Evolutionary conservation across 352 stramenopile species (phyloP).

Genomic region (Globisporangium sylvaticum): DNA sequence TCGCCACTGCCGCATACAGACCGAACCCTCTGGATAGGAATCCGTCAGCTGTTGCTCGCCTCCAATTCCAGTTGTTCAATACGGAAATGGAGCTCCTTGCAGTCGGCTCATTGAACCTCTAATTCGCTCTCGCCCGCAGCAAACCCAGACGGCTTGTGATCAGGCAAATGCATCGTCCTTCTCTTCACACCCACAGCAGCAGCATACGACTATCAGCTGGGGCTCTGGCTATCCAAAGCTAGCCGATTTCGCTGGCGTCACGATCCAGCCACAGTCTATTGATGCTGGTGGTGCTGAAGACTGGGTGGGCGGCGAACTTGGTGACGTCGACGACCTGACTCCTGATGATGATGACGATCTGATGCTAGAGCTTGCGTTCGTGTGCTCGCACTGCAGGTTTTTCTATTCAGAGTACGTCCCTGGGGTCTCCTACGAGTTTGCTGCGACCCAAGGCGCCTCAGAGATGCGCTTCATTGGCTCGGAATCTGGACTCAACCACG

Average conservation of each 20-base stretch:
- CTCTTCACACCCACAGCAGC: background rate
- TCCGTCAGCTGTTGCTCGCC: background rate
- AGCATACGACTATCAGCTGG: background rate
- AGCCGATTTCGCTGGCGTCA: background rate
- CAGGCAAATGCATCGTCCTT: background rate
- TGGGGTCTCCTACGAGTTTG: conserved; percentile 40
- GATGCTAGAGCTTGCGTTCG: conserved; percentile 22
- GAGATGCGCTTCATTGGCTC: conserved; percentile 22
- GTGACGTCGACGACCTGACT: background rate
- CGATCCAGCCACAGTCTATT: background rate
- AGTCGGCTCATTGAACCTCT: background rate
- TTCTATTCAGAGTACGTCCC: conserved; percentile 28
- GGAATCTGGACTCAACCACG: conserved; percentile 13
- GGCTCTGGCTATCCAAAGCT: background rate
- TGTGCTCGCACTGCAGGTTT: conserved; percentile 26
- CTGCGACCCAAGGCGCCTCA: conserved; percentile 18
- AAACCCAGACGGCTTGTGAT: conserved; percentile 12
- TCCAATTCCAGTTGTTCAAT: conserved; percentile 13
- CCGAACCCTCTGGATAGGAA: background rate
- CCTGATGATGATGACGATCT: background rate
- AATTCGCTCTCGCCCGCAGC: background rate
- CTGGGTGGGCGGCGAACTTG: background rate
- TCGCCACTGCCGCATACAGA: conserved; percentile 12
- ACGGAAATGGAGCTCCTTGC: conserved; percentile 11
- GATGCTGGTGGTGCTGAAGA: background rate